Conservation (phyloP, 257 asterid species). For the Solanum boliviense region DNA sequence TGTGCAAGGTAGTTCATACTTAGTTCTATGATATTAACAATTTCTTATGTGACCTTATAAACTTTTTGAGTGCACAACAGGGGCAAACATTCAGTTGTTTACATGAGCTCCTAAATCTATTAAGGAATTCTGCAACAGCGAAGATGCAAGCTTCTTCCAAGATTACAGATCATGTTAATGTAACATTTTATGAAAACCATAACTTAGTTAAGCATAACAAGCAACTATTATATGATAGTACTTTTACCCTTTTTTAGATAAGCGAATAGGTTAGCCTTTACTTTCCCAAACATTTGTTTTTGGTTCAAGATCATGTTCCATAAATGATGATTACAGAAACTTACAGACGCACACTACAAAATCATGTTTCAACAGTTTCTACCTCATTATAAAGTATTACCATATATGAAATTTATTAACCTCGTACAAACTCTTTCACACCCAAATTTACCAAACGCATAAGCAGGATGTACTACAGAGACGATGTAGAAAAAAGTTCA, state of each 20-base stretch:
- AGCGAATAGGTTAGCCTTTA: neutral
- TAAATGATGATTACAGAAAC: neutral
- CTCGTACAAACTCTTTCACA: neutral
- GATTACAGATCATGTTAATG: neutral
- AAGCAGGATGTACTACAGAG: neutral
- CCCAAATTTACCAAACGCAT: neutral
- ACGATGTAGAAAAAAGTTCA: neutral
- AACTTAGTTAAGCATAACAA: neutral
- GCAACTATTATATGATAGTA: neutral
- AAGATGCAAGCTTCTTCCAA: neutral
- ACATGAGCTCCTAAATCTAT: neutral
- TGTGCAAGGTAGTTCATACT: neutral
- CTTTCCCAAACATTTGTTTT: neutral
- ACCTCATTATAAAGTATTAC: neutral
- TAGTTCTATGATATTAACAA: neutral
- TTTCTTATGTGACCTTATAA: neutral
- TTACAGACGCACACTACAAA: neutral
- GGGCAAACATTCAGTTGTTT: neutral
- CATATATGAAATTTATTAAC: neutral
- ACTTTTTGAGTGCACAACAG: neutral
- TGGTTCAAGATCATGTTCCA: neutral
- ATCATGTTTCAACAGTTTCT: neutral
- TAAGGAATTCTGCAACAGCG: neutral
- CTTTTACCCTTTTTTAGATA: neutral
- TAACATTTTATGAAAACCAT: neutral